Conservation (phyloP, 352 stramenopile genomes). For the Blastocystis sp. region DNA sequence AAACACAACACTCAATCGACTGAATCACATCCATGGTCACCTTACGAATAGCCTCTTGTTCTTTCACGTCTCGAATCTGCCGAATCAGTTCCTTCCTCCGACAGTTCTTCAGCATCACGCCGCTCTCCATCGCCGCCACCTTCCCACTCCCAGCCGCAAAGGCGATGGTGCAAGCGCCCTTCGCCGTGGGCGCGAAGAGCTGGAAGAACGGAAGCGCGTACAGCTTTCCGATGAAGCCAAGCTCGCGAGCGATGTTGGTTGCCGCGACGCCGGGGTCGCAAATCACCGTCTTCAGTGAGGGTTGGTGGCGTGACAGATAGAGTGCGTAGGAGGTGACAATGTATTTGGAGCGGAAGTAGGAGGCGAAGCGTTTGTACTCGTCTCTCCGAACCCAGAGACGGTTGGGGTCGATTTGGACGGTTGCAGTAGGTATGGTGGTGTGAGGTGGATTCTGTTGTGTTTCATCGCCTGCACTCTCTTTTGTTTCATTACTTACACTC, state of each 20-base stretch:
- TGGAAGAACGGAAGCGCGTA: neutral
- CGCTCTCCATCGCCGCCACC: neutral
- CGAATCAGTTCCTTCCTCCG: constrained; percentile 1
- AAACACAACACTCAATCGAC: neutral
- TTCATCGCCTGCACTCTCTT: too few relatives aligned
- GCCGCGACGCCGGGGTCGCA: constrained; percentile 32
- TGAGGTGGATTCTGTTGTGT: neutral
- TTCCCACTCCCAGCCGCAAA: constrained; percentile 4
- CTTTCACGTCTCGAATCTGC: neutral
- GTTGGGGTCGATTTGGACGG: neutral
- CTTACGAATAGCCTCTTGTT: constrained; percentile 1
- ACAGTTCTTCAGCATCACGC: constrained; percentile 23
- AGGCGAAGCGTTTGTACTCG: neutral
- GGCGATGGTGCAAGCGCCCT: constrained; percentile 30
- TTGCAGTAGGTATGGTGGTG: too few relatives aligned
- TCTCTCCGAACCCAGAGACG: neutral
- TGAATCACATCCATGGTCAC: constrained; percentile 7
- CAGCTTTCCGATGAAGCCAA: constrained; percentile 26
- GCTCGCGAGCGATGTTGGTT: constrained; percentile 19
- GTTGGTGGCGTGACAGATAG: neutral
- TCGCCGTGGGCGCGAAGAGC: neutral
- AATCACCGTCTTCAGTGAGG: neutral
- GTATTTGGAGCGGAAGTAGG: constrained; percentile 49
- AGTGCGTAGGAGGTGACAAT: constrained; percentile 33
- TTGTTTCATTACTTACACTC: too few relatives aligned